These are phyloP conservation scores for Luvunga scandens DNA, from an alignment of 345 rosid genomes.

Conservation along the genomic window DNA sequence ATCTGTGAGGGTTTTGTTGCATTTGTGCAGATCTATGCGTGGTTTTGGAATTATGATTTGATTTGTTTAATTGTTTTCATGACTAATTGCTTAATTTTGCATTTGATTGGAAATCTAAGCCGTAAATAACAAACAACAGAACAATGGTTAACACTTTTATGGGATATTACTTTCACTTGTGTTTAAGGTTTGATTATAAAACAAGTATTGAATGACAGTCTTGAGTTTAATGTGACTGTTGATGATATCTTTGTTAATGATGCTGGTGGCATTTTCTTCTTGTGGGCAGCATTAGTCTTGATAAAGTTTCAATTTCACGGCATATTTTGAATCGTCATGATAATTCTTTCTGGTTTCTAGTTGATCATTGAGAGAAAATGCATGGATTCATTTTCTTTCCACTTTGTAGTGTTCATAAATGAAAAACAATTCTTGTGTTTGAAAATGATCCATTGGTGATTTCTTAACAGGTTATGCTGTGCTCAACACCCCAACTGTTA, in stretches of 20 bases:
- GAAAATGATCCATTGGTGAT: conserved; percentile 4
- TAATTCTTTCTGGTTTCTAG: background rate
- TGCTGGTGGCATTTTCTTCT: background rate
- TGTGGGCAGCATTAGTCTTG: background rate
- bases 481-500: conserved; percentile 32
- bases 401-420: background rate
- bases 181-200: background rate
- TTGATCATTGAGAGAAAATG: background rate
- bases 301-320: background rate
- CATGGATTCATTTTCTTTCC: background rate
- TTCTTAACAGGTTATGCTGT: conserved; percentile 32
- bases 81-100: background rate
- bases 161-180: background rate
- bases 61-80: background rate
- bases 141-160: too few relatives aligned
- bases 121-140: too few relatives aligned
- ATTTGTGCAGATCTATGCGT: background rate
- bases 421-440: background rate
- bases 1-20: background rate
- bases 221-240: background rate
- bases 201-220: background rate
- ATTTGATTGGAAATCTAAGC: background rate
- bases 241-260: background rate
- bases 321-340: background rate
- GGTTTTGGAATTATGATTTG: background rate